These are phyloP conservation scores for Xylaria scruposa DNA, from an alignment of 495 filamentous ascomycete genomes.

Conservation along the genomic window DNA sequence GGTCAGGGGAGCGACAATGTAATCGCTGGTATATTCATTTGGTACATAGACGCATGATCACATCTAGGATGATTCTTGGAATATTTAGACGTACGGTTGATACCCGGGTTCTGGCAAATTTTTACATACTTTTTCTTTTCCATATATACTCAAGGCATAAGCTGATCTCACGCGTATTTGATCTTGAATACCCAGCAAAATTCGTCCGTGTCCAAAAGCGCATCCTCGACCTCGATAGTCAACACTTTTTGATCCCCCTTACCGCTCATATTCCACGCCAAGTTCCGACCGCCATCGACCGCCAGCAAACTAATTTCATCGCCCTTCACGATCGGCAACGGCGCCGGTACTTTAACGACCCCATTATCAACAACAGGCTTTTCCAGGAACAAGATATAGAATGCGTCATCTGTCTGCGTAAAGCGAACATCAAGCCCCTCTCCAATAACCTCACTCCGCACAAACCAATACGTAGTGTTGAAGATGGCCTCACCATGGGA, in stretches of 20 bases:
- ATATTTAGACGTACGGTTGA: neutral
- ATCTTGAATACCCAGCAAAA: constrained; percentile 62
- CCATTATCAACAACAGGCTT: constrained; percentile 42
- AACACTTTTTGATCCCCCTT: constrained; percentile 41
- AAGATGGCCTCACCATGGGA: constrained; percentile 60
- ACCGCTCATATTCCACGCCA: constrained; percentile 37
- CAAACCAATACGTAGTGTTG: constrained; percentile 64
- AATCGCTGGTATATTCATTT: constrained; percentile 7
- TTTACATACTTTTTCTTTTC: neutral
- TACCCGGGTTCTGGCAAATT: constrained; percentile 4
- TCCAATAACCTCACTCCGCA: constrained; percentile 46
- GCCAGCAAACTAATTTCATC: constrained; percentile 55
- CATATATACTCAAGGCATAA: neutral
- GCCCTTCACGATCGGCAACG: constrained; percentile 53
- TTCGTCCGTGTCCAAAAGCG: constrained; percentile 46
- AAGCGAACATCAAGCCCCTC: constrained; percentile 55
- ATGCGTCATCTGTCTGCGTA: constrained; percentile 58
- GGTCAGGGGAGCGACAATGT: constrained; percentile 19
- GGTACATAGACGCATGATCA: neutral
- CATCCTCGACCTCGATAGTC: constrained; percentile 36
- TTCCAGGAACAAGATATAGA: constrained; percentile 58
- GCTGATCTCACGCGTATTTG: constrained; percentile 35
- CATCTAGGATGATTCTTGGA: neutral
- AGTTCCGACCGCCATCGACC: constrained; percentile 46
- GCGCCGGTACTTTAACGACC: constrained; percentile 46